These are phyloP conservation scores for Botrytis hyacinthi DNA, from an alignment of 2,329 filamentous ascomycete species.

Conservation along the genomic window DNA sequence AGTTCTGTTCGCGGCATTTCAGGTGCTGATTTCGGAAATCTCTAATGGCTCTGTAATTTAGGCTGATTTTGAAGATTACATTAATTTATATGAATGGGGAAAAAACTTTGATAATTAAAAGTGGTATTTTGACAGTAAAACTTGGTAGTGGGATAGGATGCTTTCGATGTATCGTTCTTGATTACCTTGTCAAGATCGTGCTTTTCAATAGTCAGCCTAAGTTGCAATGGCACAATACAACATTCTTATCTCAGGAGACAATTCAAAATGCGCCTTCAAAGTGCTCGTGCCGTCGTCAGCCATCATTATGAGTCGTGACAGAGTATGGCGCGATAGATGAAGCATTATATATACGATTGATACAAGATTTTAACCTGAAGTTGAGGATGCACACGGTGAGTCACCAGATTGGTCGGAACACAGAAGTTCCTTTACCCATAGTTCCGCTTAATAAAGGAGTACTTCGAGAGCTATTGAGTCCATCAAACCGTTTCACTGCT, in stretches of 20 bases:
- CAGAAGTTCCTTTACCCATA: neutral
- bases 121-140: neutral
- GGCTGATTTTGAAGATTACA: rapidly evolving
- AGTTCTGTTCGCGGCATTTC: neutral
- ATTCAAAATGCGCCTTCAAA: rapidly evolving
- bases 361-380: neutral
- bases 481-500: neutral
- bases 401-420: rapidly evolving
- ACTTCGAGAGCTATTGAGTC: neutral
- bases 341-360: neutral
- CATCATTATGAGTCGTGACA: neutral
- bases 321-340: neutral
- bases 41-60: neutral
- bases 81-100: rapidly evolving
- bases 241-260: neutral
- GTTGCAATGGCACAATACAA: neutral
- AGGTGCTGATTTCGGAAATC: neutral
- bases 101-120: neutral
- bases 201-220: neutral
- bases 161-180: neutral
- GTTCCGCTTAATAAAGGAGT: neutral
- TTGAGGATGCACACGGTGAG: neutral
- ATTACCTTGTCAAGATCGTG: rapidly evolving
- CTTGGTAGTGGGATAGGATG: neutral
- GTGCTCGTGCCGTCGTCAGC: rapidly evolving